Conservation (phyloP, 75 land plant species). For the Gnetum montanum region DNA sequence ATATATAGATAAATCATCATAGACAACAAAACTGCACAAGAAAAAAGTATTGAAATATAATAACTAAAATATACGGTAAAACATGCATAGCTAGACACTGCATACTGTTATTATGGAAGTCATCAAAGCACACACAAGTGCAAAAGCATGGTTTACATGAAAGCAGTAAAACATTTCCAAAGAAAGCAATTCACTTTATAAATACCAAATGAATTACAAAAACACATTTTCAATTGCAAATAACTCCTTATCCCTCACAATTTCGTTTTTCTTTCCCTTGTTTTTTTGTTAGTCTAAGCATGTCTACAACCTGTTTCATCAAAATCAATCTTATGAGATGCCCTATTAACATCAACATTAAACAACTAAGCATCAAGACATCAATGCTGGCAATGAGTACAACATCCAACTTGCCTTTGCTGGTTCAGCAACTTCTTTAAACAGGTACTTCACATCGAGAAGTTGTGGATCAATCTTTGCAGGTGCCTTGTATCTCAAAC, state of each 20-base stretch:
- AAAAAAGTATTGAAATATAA: neutral
- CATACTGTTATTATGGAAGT: no score
- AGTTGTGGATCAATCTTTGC: constrained; percentile 97
- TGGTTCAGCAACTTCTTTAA: constrained; percentile 54
- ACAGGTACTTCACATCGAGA: constrained; percentile 78
- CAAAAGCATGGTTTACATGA: no score
- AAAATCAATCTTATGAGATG: no score
- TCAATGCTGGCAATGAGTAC: no score
- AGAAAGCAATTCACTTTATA: no score
- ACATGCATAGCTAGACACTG: neutral
- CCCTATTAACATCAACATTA: no score
- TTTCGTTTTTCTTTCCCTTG: constrained; percentile 93
- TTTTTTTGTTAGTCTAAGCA: constrained; percentile 65
- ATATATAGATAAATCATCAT: no score
- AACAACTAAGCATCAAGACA: no score
- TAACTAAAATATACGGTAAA: constrained; percentile 1
- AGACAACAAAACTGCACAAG: constrained; percentile 1
- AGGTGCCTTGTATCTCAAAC: constrained; percentile 83
- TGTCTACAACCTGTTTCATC: constrained; percentile 91
- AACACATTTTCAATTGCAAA: neutral
- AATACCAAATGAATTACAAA: no score
- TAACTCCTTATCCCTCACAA: constrained; percentile 71
- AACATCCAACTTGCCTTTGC: constrained; percentile 76
- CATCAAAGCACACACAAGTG: no score
- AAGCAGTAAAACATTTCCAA: no score